Conservation (phyloP, 2,329 filamentous ascomycete species). For the Pyrenophora tritici-repentis region DNA sequence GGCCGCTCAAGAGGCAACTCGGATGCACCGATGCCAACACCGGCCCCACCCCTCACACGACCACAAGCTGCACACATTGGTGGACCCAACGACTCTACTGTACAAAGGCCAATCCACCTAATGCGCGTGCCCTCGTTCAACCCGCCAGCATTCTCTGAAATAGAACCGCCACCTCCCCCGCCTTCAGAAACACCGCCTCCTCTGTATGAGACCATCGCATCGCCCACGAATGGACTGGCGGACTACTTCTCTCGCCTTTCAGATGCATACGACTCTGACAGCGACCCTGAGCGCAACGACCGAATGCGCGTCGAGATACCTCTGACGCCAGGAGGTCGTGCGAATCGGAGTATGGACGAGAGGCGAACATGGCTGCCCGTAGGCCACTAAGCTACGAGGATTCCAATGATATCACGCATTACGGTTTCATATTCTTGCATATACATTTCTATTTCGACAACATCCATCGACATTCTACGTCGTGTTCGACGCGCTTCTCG, state of each 20-base stretch:
- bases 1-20: constrained; percentile 43
- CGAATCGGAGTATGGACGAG: constrained; percentile 69
- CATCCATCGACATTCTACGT: neutral
- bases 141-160: constrained; percentile 83
- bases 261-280: constrained; percentile 66
- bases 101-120: constrained; percentile 78
- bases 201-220: constrained; percentile 79
- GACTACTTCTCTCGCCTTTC: constrained; percentile 87
- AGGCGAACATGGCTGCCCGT: constrained; percentile 60
- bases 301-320: constrained; percentile 60
- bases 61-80: constrained; percentile 53
- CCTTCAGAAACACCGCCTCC: constrained; percentile 80
- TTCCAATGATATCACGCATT: constrained; percentile 38
- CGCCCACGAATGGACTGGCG: constrained; percentile 70
- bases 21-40: constrained; percentile 23
- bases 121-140: constrained; percentile 84
- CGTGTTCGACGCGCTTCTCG: neutral
- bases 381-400: constrained; percentile 31
- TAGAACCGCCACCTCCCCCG: constrained; percentile 73
- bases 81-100: constrained; percentile 53
- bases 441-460: constrained; percentile 8
- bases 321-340: constrained; percentile 65
- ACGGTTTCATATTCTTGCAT: constrained; percentile 19
- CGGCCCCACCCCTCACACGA: constrained; percentile 54
- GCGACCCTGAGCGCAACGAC: constrained; percentile 51